Conservation (phyloP, 2,329 filamentous ascomycete species). For the Colletotrichum tabaci region DNA sequence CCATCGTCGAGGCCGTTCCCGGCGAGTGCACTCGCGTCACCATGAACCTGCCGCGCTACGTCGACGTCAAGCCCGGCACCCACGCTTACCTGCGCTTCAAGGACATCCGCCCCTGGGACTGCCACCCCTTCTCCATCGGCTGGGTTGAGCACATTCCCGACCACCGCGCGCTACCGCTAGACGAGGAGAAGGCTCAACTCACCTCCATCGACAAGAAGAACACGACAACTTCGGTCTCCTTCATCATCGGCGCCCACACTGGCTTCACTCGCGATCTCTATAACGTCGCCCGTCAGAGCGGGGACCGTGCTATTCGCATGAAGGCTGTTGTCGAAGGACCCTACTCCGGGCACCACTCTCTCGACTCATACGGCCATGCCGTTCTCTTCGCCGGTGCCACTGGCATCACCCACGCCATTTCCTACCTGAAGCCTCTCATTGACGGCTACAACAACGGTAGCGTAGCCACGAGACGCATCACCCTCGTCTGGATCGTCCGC, state of each 20-base stretch:
- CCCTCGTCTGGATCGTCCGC: constrained; percentile 93
- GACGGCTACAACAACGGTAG: constrained; percentile 78
- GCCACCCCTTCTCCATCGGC: constrained; percentile 84
- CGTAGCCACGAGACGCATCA: constrained; percentile 84
- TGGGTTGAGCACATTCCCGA: constrained; percentile 75
- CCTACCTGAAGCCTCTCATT: constrained; percentile 85
- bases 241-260: constrained; percentile 89
- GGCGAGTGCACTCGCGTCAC: constrained; percentile 81
- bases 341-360: constrained; percentile 85
- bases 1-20: constrained; percentile 77
- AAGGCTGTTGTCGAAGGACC: constrained; percentile 89
- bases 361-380: constrained; percentile 93
- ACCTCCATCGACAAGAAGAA: constrained; percentile 57
- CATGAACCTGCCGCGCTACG: constrained; percentile 76
- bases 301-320: constrained; percentile 71
- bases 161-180: constrained; percentile 51
- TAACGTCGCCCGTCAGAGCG: constrained; percentile 72
- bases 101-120: constrained; percentile 77
- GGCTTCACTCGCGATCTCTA: constrained; percentile 90
- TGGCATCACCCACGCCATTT: constrained; percentile 95
- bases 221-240: constrained; percentile 75
- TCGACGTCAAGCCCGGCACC: constrained; percentile 77
- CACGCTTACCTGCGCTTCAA: constrained; percentile 83
- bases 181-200: constrained; percentile 56
- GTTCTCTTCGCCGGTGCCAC: constrained; percentile 94